A percentile compares a stretch with the other conserved stretches of the same genome.
phyloP scores from a whole-genome alignment of 768 basidiomycete species.

The Pleurotus citrinopileatus region DNA sequence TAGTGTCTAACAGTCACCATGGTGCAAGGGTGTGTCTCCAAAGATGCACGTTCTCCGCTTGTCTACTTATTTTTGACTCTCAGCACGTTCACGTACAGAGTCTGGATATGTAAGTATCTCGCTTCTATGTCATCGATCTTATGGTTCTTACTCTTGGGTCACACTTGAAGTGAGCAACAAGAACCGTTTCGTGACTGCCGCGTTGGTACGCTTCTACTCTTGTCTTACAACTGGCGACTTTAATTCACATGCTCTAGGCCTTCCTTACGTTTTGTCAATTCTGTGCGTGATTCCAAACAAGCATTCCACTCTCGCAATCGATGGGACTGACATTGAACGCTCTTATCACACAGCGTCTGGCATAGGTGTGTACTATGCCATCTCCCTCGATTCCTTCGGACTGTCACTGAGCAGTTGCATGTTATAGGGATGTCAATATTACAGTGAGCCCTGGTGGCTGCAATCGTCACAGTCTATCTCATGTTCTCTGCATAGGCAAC shows the following conservation, averaged over 20 bases:
- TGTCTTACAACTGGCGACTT: not conserved
- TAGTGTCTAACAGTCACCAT: slow-evolving; percentile 7
- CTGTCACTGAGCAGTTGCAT: not conserved
- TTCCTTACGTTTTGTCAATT: slow-evolving; percentile 7
- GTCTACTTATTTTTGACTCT: not conserved
- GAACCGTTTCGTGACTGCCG: not conserved
- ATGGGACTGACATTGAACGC: not conserved
- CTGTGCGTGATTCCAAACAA: not conserved
- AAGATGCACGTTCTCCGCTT: not conserved
- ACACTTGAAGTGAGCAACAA: slow-evolving; percentile 2
- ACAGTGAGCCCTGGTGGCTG: slow-evolving; percentile 4
- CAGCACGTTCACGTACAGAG: not conserved
- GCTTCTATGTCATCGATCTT: too few species aligned
- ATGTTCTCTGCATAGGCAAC: not conserved
- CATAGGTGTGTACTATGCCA: not conserved
- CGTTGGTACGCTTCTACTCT: not conserved
- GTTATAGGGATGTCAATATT: slow-evolving; percentile 1
- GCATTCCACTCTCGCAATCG: not conserved
- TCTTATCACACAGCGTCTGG: not conserved
- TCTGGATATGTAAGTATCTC: slow-evolving; percentile 3
- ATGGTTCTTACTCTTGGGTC: not conserved
- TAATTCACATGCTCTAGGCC: not conserved
- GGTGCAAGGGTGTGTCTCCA: not conserved
- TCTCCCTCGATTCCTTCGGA: not conserved
- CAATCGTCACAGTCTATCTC: not conserved